phyloP scores from a whole-genome alignment of 495 filamentous ascomycete species.

The Choiromyces venosus region DNA sequence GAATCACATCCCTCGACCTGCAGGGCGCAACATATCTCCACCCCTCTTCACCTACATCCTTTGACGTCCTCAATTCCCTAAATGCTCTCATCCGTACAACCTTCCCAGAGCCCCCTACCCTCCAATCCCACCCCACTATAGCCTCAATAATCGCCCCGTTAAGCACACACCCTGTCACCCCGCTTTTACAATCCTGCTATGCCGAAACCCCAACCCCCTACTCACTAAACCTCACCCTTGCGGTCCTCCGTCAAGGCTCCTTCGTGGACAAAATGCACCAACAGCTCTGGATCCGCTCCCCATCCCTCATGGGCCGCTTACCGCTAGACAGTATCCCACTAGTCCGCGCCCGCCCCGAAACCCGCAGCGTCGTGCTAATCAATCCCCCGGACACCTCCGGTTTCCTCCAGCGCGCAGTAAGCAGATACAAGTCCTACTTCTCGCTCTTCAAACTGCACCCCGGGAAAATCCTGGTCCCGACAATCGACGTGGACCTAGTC shows the following conservation, averaged over 20 bases:
- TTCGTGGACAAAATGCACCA: conserved; percentile 80
- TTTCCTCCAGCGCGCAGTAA: conserved; percentile 63
- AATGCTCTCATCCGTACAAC: conserved; percentile 27
- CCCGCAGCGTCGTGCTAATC: conserved; percentile 7
- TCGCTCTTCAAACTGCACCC: conserved; percentile 57
- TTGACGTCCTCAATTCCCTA: conserved; percentile 16
- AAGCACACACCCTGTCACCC: conserved; percentile 11
- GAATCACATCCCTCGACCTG: conserved; percentile 22
- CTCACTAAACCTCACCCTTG: conserved; percentile 67
- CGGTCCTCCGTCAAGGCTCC: conserved; percentile 71
- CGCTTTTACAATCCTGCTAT: conserved; percentile 5
- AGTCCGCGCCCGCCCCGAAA: conserved; percentile 61
- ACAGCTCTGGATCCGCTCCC: conserved; percentile 42
- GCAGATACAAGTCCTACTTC: conserved; percentile 67
- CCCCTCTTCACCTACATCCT: conserved; percentile 11
- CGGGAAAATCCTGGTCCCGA: conserved; percentile 61
- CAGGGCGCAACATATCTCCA: conserved; percentile 4
- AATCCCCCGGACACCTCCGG: conserved; percentile 48
- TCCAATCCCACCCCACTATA: background rate
- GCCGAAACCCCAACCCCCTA: conserved; percentile 60
- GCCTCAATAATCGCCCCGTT: background rate
- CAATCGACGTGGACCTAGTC: conserved; percentile 79
- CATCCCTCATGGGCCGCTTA: conserved; percentile 40
- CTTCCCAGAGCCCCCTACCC: background rate
- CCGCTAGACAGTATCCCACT: conserved; percentile 49